A percentile compares a stretch with the other conserved stretches of the same genome.
phyloP scores from a whole-genome alignment of 495 filamentous ascomycete genomes.

The Xylaria curta region DNA sequence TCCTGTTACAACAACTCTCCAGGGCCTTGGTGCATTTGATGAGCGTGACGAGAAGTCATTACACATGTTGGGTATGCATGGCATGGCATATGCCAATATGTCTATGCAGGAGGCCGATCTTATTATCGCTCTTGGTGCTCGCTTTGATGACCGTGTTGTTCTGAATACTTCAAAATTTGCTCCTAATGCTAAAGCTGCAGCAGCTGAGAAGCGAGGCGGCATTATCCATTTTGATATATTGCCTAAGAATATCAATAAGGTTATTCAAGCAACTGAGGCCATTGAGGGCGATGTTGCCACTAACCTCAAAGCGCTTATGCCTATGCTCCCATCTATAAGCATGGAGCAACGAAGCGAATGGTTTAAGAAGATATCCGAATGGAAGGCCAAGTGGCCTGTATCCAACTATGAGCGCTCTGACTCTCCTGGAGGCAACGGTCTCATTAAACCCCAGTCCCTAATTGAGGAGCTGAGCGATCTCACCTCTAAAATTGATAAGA shows the following conservation, averaged over 20 bases:
- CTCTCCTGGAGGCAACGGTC: slow-evolving; percentile 52
- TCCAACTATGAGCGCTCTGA: slow-evolving; percentile 73
- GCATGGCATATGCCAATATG: slow-evolving; percentile 79
- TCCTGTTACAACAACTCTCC: slow-evolving; percentile 79
- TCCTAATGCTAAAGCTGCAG: slow-evolving; percentile 69
- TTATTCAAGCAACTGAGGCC: slow-evolving; percentile 81
- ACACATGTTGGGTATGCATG: slow-evolving; percentile 87
- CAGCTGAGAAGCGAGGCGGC: slow-evolving; percentile 72
- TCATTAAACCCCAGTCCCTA: slow-evolving; percentile 90
- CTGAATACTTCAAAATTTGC: slow-evolving; percentile 69
- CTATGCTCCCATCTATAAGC: slow-evolving; percentile 59
- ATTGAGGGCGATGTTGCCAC: slow-evolving; percentile 76
- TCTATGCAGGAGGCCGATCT: slow-evolving; percentile 80
- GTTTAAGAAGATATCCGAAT: slow-evolving; percentile 79
- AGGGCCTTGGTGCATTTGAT: slow-evolving; percentile 78
- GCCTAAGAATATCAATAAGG: slow-evolving; percentile 90
- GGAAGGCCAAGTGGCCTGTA: slow-evolving; percentile 87
- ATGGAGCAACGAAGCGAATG: slow-evolving; percentile 76
- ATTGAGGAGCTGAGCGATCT: slow-evolving; percentile 82
- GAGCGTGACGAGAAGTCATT: slow-evolving; percentile 77
- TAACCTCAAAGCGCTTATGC: slow-evolving; percentile 76
- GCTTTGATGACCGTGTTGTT: slow-evolving; percentile 83
- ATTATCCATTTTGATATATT: slow-evolving; percentile 84
- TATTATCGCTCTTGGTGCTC: slow-evolving; percentile 76
- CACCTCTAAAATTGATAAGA: slow-evolving; percentile 70